Percentiles rank a stretch among this genome's conserved stretches.
Evolutionary conservation across 306 rosid genomes (phyloP).

Genomic region (Dalbergia cultrata): DNA sequence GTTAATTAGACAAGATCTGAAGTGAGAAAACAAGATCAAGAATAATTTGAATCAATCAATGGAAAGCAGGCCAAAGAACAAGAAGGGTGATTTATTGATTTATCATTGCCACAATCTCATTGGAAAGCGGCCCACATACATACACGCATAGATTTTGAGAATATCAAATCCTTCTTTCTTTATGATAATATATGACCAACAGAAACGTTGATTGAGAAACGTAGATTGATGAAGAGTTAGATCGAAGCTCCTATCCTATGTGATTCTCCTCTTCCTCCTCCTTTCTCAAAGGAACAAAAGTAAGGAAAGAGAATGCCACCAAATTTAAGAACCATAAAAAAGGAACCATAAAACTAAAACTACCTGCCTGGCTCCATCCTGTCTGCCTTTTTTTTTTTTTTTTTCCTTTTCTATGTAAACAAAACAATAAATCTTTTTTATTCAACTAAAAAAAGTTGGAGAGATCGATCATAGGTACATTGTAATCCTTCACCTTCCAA

Average conservation of each 20-base stretch:
- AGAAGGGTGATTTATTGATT: neutral
- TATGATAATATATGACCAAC: neutral
- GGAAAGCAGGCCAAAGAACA: conserved; percentile 10
- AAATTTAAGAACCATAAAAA: neutral
- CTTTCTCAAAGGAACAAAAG: conserved; percentile 23
- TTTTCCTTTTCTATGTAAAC: conserved; percentile 27
- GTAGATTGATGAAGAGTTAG: neutral
- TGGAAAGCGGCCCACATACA: neutral
- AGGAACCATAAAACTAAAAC: conserved; percentile 41
- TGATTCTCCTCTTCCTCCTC: conserved; percentile 24
- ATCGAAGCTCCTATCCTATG: conserved; percentile 19
- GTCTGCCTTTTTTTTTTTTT: conserved; percentile 59
- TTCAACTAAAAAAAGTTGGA: neutral
- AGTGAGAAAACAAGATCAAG: neutral
- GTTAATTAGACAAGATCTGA: neutral
- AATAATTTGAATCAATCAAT: neutral
- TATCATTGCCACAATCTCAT: conserved; percentile 2
- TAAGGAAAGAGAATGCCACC: conserved; percentile 4
- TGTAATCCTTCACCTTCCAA: conserved; percentile 22
- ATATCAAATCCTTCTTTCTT: conserved; percentile 7
- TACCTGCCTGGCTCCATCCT: conserved; percentile 83
- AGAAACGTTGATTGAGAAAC: conserved; percentile 17
- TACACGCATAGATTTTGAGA: conserved; percentile 10
- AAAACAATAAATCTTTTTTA: neutral
- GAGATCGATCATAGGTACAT: conserved; percentile 43